A percentile compares a stretch with the other conserved stretches of the same genome.
These are phyloP conservation scores for Triticum dicoccoides DNA, from an alignment of 176 grass and related monocot species.

Conservation along the genomic window DNA sequence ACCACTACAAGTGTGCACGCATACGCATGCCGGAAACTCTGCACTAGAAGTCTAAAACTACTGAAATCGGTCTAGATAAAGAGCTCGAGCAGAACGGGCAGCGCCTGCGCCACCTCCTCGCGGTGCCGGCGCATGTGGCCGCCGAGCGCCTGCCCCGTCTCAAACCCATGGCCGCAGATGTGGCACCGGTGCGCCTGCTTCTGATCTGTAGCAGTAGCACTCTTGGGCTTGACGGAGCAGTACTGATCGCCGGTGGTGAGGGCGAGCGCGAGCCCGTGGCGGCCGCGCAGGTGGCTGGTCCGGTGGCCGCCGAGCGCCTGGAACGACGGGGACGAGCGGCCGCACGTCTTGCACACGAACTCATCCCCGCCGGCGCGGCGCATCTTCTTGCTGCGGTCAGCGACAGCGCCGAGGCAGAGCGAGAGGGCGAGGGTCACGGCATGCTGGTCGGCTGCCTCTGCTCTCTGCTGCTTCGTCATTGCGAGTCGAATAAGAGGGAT, in stretches of 20 bases:
- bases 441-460: background rate
- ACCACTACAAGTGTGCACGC: background rate
- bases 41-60: background rate
- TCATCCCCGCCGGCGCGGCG: conserved; percentile 20
- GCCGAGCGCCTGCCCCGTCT: conserved; percentile 59
- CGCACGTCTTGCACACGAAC: conserved; percentile 59
- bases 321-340: conserved; percentile 50
- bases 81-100: conserved; percentile 39
- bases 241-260: background rate
- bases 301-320: conserved; percentile 64
- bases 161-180: conserved; percentile 53
- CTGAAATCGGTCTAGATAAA: background rate
- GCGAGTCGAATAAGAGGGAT: too few species aligned
- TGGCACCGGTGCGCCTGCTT: conserved; percentile 34
- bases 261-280: conserved; percentile 37
- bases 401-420: background rate
- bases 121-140: conserved; percentile 68
- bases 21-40: background rate
- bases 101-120: conserved; percentile 3
- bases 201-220: background rate
- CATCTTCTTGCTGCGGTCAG: background rate
- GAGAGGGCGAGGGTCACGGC: background rate
- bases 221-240: background rate
- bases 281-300: conserved; percentile 53
- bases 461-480: background rate